Conservation (phyloP, 495 filamentous ascomycete species). For the Penicillium lagena region DNA sequence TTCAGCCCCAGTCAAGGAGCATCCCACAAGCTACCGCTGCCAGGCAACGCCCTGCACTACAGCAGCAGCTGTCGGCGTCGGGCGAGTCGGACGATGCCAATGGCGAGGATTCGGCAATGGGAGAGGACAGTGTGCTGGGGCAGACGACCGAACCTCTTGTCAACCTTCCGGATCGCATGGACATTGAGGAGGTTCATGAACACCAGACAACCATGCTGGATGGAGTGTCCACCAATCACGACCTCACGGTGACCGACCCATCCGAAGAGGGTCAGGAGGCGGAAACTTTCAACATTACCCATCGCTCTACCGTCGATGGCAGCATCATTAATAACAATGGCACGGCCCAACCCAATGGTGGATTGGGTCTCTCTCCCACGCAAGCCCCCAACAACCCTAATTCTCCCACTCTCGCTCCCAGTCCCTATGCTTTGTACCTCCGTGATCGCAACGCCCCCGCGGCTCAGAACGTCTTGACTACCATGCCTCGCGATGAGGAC, state of each 20-base stretch:
- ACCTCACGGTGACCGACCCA: conserved; percentile 67
- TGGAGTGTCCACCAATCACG: conserved; percentile 65
- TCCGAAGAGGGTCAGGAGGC: conserved; percentile 72
- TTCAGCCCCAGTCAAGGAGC: conserved; percentile 39
- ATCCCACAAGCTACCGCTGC: conserved; percentile 34
- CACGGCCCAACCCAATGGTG: conserved; percentile 49
- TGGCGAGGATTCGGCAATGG: conserved; percentile 62
- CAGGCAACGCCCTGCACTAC: conserved; percentile 67
- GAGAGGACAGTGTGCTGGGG: conserved; percentile 51
- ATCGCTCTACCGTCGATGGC: conserved; percentile 77
- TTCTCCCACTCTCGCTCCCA: conserved; percentile 63
- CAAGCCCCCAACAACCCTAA: conserved; percentile 65
- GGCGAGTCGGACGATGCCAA: conserved; percentile 85
- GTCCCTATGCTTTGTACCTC: conserved; percentile 66
- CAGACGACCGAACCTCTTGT: conserved; percentile 68
- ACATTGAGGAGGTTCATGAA: conserved; percentile 73
- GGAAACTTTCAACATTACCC: conserved; percentile 95
- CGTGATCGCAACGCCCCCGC: conserved; percentile 61
- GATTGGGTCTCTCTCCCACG: conserved; percentile 71
- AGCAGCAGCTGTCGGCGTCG: conserved; percentile 79
- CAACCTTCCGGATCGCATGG: conserved; percentile 71
- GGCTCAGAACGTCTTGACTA: conserved; percentile 65
- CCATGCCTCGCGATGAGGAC: conserved; percentile 94
- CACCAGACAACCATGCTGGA: conserved; percentile 64
- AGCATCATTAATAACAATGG: conserved; percentile 67